Base-by-base conservation (phyloP, 768 basidiomycete genomes). In the Leccinum subtestaceum region DNA sequence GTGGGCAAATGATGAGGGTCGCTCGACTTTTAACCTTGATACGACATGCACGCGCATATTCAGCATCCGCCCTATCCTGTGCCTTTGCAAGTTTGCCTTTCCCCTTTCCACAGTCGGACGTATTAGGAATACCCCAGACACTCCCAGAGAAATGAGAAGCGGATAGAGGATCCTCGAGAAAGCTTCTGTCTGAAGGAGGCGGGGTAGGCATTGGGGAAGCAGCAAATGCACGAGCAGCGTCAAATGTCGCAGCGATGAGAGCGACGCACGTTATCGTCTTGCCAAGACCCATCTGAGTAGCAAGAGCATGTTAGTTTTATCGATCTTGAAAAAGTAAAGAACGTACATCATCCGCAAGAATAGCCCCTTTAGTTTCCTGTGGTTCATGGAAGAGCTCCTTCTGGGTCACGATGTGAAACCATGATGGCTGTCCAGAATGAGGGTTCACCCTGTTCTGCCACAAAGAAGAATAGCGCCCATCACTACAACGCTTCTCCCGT, bases 221-320 rank as follows among this genome's bases (percentile, higher is more conserved):
- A 11, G 84, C 86, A 73, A 95, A 95, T 36, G 74, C 74, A 21
- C 74, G 78, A 11, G 97, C 91, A 0, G 89, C 81, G 52, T 70
- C 65, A 13, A 95, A 79, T 2, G 97, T 98, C 29, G 90, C 84
- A 11, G 93, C 95, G 53, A 99, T 89, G 52, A 99, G 81, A 15
- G 96, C 91, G 25, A 98, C 91, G 61, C 95, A 93, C 31, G 94
- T 92, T 54, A 98, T 94, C 0, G 96, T 98, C 75, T 98, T 98
- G 17, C 96, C 96, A 29, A 99, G 84, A 65, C 96, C 96, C 95
- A 97, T 98, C 95, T 97, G 55, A 4, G 17, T 27, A 27, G 59
- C 34, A 54, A 59, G 40, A 66, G 46, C 49, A 56, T 27, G 21
- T 58, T 63, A 52, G 56, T 56, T 63, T 23, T 48, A 49, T 45